A percentile compares a stretch with the other conserved stretches of the same genome.
Conservation (phyloP, 2,329 filamentous ascomycete genomes). For the Colletotrichum incanum region DNA sequence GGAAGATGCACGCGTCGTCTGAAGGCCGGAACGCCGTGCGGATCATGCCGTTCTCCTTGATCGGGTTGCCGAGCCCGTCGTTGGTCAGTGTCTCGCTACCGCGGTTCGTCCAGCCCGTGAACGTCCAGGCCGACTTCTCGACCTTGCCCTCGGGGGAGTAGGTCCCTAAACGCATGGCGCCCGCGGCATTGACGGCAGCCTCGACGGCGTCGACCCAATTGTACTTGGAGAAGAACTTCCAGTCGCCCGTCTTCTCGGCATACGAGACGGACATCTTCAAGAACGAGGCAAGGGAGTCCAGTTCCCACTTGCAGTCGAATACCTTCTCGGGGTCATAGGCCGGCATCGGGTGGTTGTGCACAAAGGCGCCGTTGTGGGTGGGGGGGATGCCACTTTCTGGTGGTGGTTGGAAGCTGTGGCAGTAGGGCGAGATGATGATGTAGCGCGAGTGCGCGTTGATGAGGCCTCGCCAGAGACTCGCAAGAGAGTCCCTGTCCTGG, state of each 20-base stretch:
- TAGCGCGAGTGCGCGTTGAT: slow-evolving; percentile 82
- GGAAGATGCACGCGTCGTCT: slow-evolving; percentile 86
- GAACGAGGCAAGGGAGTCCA: slow-evolving; percentile 90
- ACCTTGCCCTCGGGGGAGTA: slow-evolving; percentile 75
- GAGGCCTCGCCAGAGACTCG: slow-evolving; percentile 77
- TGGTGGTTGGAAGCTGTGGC: slow-evolving; percentile 92
- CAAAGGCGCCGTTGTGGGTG: slow-evolving; percentile 70
- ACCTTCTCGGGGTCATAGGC: slow-evolving; percentile 76
- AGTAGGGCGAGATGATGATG: slow-evolving; percentile 81
- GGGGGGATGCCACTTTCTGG: slow-evolving; percentile 78
- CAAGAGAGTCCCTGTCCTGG: slow-evolving; percentile 70
- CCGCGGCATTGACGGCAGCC: slow-evolving; percentile 77
- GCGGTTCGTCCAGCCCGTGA: slow-evolving; percentile 79
- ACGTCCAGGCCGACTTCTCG: slow-evolving; percentile 79
- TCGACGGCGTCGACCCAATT: slow-evolving; percentile 83
- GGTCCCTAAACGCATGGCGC: slow-evolving; percentile 81
- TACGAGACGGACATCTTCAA: slow-evolving; percentile 87
- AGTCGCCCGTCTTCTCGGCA: slow-evolving; percentile 78
- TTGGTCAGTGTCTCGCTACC: slow-evolving; percentile 88
- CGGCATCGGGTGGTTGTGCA: slow-evolving; percentile 73
- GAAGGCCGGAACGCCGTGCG: slow-evolving; percentile 90
- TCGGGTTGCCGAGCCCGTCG: slow-evolving; percentile 83
- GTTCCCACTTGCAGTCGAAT: slow-evolving; percentile 93
- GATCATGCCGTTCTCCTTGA: slow-evolving; percentile 86
- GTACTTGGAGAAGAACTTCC: slow-evolving; percentile 77